Evolutionary conservation across 768 basidiomycete genomes (phyloP).

Genomic region (Tricholoma flavovirens): DNA sequence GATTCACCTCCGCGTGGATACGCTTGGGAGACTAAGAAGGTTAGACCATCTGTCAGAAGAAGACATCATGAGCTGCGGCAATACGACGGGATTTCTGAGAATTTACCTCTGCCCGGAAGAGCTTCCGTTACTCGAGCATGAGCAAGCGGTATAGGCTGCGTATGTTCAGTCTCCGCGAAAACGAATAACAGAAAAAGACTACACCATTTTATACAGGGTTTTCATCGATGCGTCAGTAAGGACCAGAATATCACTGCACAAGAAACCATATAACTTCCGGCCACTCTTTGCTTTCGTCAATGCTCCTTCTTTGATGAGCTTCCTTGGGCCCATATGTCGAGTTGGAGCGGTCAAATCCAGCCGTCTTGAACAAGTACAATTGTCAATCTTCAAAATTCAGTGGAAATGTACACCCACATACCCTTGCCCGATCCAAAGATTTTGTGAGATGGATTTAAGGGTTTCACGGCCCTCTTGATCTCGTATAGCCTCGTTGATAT

Average conservation of each 20-base stretch:
- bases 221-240: constrained; percentile 69
- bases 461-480: constrained; percentile 77
- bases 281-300: constrained; percentile 82
- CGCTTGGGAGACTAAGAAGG: constrained; percentile 59
- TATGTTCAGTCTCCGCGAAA: not conserved
- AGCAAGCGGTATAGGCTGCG: constrained; percentile 68
- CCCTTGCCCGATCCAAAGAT: constrained; percentile 88
- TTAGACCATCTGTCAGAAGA: constrained; percentile 49
- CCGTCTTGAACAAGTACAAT: constrained; percentile 25
- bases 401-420: constrained; percentile 25
- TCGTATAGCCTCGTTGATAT: constrained; percentile 87
- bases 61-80: not conserved
- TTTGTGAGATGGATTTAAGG: constrained; percentile 66
- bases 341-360: constrained; percentile 92
- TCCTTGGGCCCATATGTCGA: constrained; percentile 74
- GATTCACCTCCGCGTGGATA: constrained; percentile 74
- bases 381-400: constrained; percentile 23
- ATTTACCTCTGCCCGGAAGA: constrained; percentile 44
- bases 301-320: constrained; percentile 72
- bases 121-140: constrained; percentile 55
- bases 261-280: constrained; percentile 64
- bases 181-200: constrained; percentile 14
- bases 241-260: constrained; percentile 89
- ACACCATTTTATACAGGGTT: constrained; percentile 79
- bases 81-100: constrained; percentile 9